Percentiles rank a stretch among this genome's conserved stretches.
These are phyloP conservation scores for Cladosporium sp. DNA, from an alignment of 2,329 filamentous ascomycete genomes.

Conservation along the genomic window DNA sequence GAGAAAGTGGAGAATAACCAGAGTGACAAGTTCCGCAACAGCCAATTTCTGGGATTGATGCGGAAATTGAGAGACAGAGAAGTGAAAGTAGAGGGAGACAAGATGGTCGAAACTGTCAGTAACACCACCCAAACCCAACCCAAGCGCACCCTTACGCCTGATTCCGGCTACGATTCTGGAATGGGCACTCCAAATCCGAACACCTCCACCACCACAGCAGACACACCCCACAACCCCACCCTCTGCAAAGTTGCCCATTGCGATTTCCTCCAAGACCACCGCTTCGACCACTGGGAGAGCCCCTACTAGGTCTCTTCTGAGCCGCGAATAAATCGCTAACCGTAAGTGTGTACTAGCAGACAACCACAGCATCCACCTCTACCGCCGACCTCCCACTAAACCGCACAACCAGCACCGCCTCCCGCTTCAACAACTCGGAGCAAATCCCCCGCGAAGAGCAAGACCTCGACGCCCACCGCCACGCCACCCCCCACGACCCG, in stretches of 20 bases:
- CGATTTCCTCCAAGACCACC: slow-evolving; percentile 21
- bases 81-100: slow-evolving; percentile 67
- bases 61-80: slow-evolving; percentile 67
- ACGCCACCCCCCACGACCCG: slow-evolving; percentile 15
- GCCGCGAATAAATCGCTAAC: slow-evolving; percentile 22
- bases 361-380: slow-evolving; percentile 20
- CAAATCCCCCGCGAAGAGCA: slow-evolving; percentile 23
- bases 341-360: slow-evolving; percentile 23
- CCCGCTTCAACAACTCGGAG: slow-evolving; percentile 23
- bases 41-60: slow-evolving; percentile 74
- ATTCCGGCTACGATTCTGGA: slow-evolving; percentile 20
- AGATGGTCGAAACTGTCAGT: slow-evolving; percentile 53
- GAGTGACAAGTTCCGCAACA: slow-evolving; percentile 72
- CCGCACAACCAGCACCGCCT: slow-evolving; percentile 16
- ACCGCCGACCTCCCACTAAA: slow-evolving; percentile 25
- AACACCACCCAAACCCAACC: slow-evolving; percentile 19
- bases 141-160: slow-evolving; percentile 17
- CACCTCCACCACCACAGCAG: slow-evolving; percentile 8
- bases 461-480: slow-evolving; percentile 25
- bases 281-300: slow-evolving; percentile 33
- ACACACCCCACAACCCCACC: slow-evolving; percentile 10
- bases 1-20: slow-evolving; percentile 65
- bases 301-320: slow-evolving; percentile 22
- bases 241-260: slow-evolving; percentile 12
- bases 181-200: slow-evolving; percentile 12